phyloP scores from a whole-genome alignment of 352 stramenopile genomes.

The Phytophthora meadii region DNA sequence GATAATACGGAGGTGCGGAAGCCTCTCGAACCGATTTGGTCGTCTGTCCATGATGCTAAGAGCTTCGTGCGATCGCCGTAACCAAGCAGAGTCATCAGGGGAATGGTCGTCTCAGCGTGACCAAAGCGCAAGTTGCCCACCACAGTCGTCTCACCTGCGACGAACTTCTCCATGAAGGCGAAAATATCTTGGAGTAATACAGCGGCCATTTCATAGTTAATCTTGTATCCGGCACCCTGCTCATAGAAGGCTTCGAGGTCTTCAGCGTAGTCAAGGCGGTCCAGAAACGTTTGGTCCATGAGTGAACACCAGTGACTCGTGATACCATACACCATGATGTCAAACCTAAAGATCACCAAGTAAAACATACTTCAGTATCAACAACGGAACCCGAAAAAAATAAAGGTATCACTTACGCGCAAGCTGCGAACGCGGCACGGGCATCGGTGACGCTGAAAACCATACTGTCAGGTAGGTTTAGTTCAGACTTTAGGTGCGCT shows the following conservation, averaged over 20 bases:
- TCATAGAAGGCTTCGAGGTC: conserved; percentile 80
- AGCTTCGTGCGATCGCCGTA: conserved; percentile 50
- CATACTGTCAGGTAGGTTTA: conserved; percentile 44
- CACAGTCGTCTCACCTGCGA: conserved; percentile 38
- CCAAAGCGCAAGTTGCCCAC: conserved; percentile 69
- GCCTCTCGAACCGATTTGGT: conserved; percentile 49
- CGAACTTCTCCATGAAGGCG: conserved; percentile 53
- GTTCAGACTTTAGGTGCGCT: conserved; percentile 34
- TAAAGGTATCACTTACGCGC: conserved; percentile 44
- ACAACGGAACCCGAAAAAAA: not conserved
- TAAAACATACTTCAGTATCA: not conserved
- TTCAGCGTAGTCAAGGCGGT: conserved; percentile 65
- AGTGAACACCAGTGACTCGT: conserved; percentile 68
- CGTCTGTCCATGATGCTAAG: conserved; percentile 35
- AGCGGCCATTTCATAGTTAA: conserved; percentile 81
- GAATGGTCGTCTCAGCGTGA: conserved; percentile 78
- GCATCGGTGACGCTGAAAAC: conserved; percentile 51
- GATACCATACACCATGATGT: conserved; percentile 64
- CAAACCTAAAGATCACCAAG: conserved; percentile 47
- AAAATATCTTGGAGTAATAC: conserved; percentile 70
- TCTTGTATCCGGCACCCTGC: conserved; percentile 58
- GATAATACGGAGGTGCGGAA: conserved; percentile 66
- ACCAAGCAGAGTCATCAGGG: conserved; percentile 72
- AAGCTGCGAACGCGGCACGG: conserved; percentile 61
- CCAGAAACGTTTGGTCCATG: conserved; percentile 49